Conservation (phyloP, 2,329 filamentous ascomycete genomes). For the Monosporascus sp. region DNA sequence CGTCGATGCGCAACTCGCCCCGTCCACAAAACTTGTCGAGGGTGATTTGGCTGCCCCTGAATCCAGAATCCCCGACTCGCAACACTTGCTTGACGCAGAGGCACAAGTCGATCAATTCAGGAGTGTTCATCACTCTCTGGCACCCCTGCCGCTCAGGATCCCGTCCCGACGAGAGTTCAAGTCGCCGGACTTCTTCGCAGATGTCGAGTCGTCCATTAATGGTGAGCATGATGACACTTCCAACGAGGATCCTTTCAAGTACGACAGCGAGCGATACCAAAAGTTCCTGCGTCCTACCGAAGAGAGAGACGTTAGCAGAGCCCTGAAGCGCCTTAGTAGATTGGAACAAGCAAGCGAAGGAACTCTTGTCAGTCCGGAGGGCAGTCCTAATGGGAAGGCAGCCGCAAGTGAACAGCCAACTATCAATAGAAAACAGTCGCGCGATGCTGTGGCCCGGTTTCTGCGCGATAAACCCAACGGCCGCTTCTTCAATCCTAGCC, state of each 20-base stretch:
- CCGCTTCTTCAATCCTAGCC: slow-evolving; percentile 5
- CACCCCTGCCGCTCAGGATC: slow-evolving; percentile 14
- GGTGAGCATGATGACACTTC: slow-evolving; percentile 26
- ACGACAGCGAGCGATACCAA: slow-evolving; percentile 36
- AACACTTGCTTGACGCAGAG: slow-evolving; percentile 18
- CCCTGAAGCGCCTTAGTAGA: slow-evolving; percentile 28
- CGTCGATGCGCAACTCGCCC: background rate
- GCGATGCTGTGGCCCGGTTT: background rate
- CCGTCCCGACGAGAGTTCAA: slow-evolving; percentile 5
- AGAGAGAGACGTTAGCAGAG: slow-evolving; percentile 40
- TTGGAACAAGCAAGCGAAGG: slow-evolving; percentile 18
- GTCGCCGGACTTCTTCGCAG: slow-evolving; percentile 11
- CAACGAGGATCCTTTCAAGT: slow-evolving; percentile 41
- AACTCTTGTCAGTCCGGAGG: slow-evolving; percentile 17
- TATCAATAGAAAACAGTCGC: background rate
- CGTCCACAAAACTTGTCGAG: background rate
- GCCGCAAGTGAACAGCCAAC: background rate
- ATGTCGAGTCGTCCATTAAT: slow-evolving; percentile 21
- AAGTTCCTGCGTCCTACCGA: slow-evolving; percentile 32
- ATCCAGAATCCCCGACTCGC: slow-evolving; percentile 18
- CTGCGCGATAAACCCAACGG: slow-evolving; percentile 1
- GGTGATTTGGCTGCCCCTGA: slow-evolving; percentile 4
- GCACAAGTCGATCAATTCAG: slow-evolving; percentile 14
- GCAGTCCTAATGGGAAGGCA: background rate
- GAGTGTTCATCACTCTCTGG: slow-evolving; percentile 7